Evolutionary conservation across 73 alveolate species (phyloP).

Genomic region (Symbiodinium pilosum): DNA sequence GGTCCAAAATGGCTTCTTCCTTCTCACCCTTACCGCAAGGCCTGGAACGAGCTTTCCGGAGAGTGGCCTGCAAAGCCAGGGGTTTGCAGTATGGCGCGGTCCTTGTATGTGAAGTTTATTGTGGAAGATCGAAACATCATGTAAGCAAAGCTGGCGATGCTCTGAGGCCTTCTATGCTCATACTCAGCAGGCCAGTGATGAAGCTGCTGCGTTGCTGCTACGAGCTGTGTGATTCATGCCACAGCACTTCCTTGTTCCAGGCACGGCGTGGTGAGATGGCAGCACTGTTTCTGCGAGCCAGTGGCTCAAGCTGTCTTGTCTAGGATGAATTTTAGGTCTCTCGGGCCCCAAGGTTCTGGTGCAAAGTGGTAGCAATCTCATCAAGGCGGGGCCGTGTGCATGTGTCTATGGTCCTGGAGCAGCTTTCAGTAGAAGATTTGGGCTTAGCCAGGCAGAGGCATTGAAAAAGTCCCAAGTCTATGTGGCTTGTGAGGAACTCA

Average conservation of each 20-base stretch:
- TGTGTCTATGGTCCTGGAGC: no score
- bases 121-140: no score
- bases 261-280: conserved; percentile 63
- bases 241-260: background rate
- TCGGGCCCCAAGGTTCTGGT: conserved; percentile 75
- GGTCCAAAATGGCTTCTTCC: background rate
- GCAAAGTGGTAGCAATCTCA: conserved; percentile 27
- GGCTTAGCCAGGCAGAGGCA: background rate
- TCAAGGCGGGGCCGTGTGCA: conserved; percentile 50
- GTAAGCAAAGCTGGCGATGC: background rate
- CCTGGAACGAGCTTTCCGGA: background rate
- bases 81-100: conserved; percentile 55
- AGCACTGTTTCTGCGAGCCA: conserved; percentile 8
- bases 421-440: background rate
- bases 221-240: background rate
- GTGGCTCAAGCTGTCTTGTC: no score
- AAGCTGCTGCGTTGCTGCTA: no score
- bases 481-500: background rate
- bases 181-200: conserved; percentile 43
- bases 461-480: background rate
- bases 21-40: background rate
- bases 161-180: conserved; percentile 58
- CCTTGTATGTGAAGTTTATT: background rate
- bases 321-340: no score
- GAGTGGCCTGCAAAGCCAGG: conserved; percentile 30